Evolutionary conservation across 495 filamentous ascomycete genomes (phyloP), one percentile per base, ranked within the genome.

Genomic region (Penicillium cataractarum): DNA sequence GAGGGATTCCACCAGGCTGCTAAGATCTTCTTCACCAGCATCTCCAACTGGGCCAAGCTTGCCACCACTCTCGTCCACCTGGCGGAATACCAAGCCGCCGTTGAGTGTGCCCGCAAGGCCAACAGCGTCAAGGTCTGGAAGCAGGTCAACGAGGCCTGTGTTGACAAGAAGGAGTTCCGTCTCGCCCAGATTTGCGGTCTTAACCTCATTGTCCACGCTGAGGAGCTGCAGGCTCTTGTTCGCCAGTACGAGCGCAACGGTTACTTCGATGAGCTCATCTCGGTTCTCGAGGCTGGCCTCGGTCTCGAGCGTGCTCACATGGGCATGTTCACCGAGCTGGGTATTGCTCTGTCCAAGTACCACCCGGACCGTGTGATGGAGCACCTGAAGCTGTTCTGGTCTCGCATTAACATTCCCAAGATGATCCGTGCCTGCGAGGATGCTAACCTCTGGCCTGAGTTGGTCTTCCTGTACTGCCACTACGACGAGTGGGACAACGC

Each of bases 51-150:
- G 96, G 95, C 96, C 60, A 98, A 98, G 82, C 87, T 99, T 64
- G 95, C 96, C 4, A 97, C 96, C 13, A 98, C 96, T 27, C 82
- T 97, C 61, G 96, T 99, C 22, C 94, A 97, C 75, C 85, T 99
- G 8, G 90, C 90, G 69, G 96, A 99, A 57, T 97, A 99, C 80
- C 96, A 99, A 75, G 92, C 93, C 58, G 96, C 96, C 29, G 96
- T 99, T 35, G 96, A 99, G 78, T 98, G 93, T 70, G 96, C 96
- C 26, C 92, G 96, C 71, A 98, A 98, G 80, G 96, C 96, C 73
- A 99, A 98, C 83, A 99, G 93, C 81, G 92, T 96, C 79, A 97
- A 96, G 83, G 96, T 99, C 57, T 99, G 96, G 96, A 97, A 93
- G 80, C 92, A 99, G 77, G 96, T 99, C 66, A 96, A 98, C 77